Base-by-base conservation (phyloP, 1,139 yeast species). In the Sugiyamaella xylanicola region DNA sequence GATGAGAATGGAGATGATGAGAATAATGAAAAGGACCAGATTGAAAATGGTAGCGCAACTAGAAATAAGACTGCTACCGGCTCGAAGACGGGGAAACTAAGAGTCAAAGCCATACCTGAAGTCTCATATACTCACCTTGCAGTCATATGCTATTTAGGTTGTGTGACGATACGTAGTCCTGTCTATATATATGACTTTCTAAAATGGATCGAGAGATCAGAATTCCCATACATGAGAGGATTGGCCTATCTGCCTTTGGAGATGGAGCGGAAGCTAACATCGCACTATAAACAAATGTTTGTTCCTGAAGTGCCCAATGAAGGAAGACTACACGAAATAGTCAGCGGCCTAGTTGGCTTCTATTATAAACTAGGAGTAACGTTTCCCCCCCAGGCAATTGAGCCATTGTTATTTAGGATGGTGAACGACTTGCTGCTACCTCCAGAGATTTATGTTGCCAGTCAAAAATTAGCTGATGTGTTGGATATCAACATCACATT, bases 371-470 rank as follows among this genome's bases (percentile, higher is more conserved):
- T 54, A 32, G 53, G 56, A 3, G 37, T 67, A 44, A 35, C 42
- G 13, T 51, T 70, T 54, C 69, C 72, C 4, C 36, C 55, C 2
- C 61, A 59, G 20, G 46, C 60, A 37, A 51, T 57, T 40, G 56
- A 63, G 37, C 65, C 72, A n/a, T 58, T 74, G 22, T 39, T 65
- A 13, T 62, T 63, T 54, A 65, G 67, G 57, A 53, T 64, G 44
- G 61, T 67, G 44, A 66, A 63, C 15, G 70, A 68, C 54, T 55
- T 73, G 37, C 57, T 71, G 42, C 59, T 73, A 20, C 75, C 77
- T 4, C 73, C 74, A 2, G 70, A 68, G 43, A 61, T 73, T 2
- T 70, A 66, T 58, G 68, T 63, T 1, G 68, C 62, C 1, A 50
- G 55, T 25, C 37, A 45, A 16, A 44, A 48, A 20, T 41, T 56